phyloP scores from a whole-genome alignment of 2,329 filamentous ascomycete genomes.

The Uncinocarpus reesii region DNA sequence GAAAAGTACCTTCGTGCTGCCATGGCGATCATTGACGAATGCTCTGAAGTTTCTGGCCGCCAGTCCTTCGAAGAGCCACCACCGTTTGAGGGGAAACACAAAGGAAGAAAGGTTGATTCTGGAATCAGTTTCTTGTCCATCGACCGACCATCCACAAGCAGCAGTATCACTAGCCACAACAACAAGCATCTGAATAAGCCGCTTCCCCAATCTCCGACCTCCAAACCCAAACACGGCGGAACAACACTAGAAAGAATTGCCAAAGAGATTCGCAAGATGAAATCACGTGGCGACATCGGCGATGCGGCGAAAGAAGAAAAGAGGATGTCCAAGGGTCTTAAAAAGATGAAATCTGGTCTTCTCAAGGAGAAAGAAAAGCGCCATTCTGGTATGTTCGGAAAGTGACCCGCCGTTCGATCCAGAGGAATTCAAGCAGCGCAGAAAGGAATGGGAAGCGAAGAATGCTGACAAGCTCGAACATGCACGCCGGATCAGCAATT shows the following conservation, averaged over 20 bases:
- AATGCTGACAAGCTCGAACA: constrained; percentile 25
- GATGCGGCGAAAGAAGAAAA: constrained; percentile 27
- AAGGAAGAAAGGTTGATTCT: constrained; percentile 51
- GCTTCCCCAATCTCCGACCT: constrained; percentile 8
- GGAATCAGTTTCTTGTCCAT: constrained; percentile 49
- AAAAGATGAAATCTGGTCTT: constrained; percentile 29
- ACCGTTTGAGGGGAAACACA: constrained; percentile 26
- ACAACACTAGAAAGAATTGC: constrained; percentile 52
- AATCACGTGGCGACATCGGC: constrained; percentile 45
- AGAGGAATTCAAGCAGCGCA: constrained; percentile 40
- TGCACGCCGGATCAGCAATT: constrained; percentile 9
- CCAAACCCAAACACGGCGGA: constrained; percentile 35
- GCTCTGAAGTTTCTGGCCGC: constrained; percentile 40
- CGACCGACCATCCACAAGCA: constrained; percentile 31
- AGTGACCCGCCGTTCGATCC: constrained; percentile 38
- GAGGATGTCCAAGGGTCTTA: constrained; percentile 22
- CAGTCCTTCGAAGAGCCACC: constrained; percentile 29
- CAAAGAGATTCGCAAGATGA: constrained; percentile 49
- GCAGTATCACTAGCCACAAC: constrained; percentile 26
- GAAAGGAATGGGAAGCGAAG: constrained; percentile 41
- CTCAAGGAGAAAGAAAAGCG: constrained; percentile 22
- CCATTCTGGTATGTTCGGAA: constrained; percentile 27
- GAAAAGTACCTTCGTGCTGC: constrained; percentile 49
- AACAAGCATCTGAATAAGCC: constrained; percentile 18
- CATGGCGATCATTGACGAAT: constrained; percentile 54